These are phyloP conservation scores for Trichoderma hamatum DNA, from an alignment of 2,329 filamentous ascomycete genomes.

Conservation along the genomic window DNA sequence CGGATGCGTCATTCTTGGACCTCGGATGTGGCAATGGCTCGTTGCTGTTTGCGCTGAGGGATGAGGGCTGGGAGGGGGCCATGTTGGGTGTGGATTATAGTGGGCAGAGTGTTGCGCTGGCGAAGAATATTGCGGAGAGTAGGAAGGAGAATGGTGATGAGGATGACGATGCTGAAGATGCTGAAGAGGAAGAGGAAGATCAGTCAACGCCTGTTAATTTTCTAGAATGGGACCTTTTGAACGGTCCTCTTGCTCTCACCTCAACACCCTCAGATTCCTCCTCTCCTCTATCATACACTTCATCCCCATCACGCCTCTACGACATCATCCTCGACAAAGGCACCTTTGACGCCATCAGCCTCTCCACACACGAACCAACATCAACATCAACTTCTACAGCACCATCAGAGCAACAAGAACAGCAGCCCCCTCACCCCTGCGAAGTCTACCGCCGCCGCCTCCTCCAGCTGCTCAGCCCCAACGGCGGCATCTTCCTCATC, in stretches of 20 bases:
- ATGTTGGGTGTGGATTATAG: slow-evolving; percentile 93
- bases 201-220: slow-evolving; percentile 44
- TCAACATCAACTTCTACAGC: slow-evolving; percentile 59
- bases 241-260: slow-evolving; percentile 38
- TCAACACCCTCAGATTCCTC: slow-evolving; percentile 40
- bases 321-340: slow-evolving; percentile 97
- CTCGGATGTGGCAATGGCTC: slow-evolving; percentile 94
- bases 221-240: slow-evolving; percentile 66
- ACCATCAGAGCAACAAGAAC: slow-evolving; percentile 31
- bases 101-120: slow-evolving; percentile 71
- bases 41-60: slow-evolving; percentile 78
- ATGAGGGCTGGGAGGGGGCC: slow-evolving; percentile 63
- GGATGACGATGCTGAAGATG: background rate
- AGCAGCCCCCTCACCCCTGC: slow-evolving; percentile 57
- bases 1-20: slow-evolving; percentile 68
- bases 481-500: slow-evolving; percentile 74
- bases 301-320: slow-evolving; percentile 59
- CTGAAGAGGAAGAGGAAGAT: background rate
- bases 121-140: slow-evolving; percentile 60
- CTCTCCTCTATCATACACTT: slow-evolving; percentile 29
- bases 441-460: slow-evolving; percentile 76
- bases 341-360: slow-evolving; percentile 91
- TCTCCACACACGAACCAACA: slow-evolving; percentile 71
- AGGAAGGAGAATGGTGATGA: slow-evolving; percentile 9
- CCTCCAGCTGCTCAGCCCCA: slow-evolving; percentile 64